Evolutionary conservation across 129 eudicot species (phyloP), one percentile per base, ranked within the genome.

Genomic region (Pulicaria dysenterica): DNA sequence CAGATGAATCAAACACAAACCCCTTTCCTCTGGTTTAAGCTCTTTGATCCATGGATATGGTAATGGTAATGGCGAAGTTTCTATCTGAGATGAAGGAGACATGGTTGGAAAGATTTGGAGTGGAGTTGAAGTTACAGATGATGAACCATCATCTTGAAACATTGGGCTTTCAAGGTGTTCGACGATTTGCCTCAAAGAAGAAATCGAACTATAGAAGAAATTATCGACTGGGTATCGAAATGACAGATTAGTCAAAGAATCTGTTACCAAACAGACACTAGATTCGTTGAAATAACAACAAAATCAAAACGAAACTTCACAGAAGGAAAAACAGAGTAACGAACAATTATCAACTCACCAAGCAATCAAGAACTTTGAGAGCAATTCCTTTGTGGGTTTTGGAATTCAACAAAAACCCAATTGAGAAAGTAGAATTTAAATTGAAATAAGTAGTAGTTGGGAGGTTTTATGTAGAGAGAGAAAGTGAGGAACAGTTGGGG

Each of bases 131-230:
- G 96, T 85, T 49, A 86, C 89, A 54, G 91, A 86, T 46, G 96
- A 93, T 64, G 98, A 24, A 1, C 96, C 91, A 72, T 95, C 96
- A 73, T 95, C 98, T 83, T 90, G 98, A 82, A 83, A 88, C 98
- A 94, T 94, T 78, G 83, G 82, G 31, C 49, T 62, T 74, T 58
- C 46, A 66, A 62, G 37, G 60, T 8, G 8, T 40, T 10, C 8
- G 19, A 45, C 2, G 2, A 39, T 36, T 6, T 59, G 58, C 31
- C 31, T 24, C 31, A 24, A 19, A 6, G 16, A 56, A 10, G 17
- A 46, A 56, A 57, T 38, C 73, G 70, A 63, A 67, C 12, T 59
- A 14, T 8, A 70, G 36, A 42, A 36, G 5, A 58, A 17, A 31
- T 9, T 34, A 40, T 7, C n/a, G 9, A 24, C 13, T 6, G 49